Percentiles rank a stretch among this genome's conserved stretches.
These are phyloP conservation scores for Arachnopeziza araneosa DNA, from an alignment of 2,329 filamentous ascomycete species.

Conservation along the genomic window DNA sequence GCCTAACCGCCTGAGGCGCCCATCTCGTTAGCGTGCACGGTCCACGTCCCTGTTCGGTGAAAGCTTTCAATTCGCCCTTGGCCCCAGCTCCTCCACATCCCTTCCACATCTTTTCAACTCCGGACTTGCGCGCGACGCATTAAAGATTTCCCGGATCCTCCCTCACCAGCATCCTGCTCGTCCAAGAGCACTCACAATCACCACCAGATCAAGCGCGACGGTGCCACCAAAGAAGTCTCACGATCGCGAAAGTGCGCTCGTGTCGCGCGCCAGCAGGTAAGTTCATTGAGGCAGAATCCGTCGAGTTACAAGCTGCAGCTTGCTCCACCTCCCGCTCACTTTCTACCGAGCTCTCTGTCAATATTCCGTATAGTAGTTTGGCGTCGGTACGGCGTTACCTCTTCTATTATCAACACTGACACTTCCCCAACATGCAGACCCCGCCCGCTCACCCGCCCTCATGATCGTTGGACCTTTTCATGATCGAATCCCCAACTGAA, in stretches of 20 bases:
- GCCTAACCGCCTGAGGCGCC: too few relatives aligned
- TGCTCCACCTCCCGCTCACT: slow-evolving; percentile 4
- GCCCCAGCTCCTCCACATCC: too few relatives aligned
- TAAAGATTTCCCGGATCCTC: too few relatives aligned
- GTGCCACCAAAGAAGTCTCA: slow-evolving; percentile 1
- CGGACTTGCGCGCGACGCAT: too few relatives aligned
- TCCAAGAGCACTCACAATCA: too few relatives aligned
- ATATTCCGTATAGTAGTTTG: neutral
- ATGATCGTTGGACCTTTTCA: slow-evolving; percentile 10
- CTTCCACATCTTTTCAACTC: too few relatives aligned
- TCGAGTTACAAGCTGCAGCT: slow-evolving; percentile 10
- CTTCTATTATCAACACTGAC: slow-evolving; percentile 21
- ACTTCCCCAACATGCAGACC: slow-evolving; percentile 11
- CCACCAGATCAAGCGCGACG: neutral
- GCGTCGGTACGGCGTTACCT: slow-evolving; percentile 7
- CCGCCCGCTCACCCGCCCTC: slow-evolving; percentile 11
- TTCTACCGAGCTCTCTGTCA: slow-evolving; percentile 9
- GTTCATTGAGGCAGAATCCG: slow-evolving; percentile 23
- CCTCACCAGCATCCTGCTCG: too few relatives aligned
- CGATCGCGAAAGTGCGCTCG: slow-evolving; percentile 6
- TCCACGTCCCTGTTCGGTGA: too few relatives aligned
- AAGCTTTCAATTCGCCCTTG: too few relatives aligned
- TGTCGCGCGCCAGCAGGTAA: slow-evolving; percentile 14
- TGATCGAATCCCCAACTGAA: neutral
- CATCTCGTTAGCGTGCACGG: too few relatives aligned